Conservation (phyloP, 805 yeast species). For the Candida nitratophila region DNA sequence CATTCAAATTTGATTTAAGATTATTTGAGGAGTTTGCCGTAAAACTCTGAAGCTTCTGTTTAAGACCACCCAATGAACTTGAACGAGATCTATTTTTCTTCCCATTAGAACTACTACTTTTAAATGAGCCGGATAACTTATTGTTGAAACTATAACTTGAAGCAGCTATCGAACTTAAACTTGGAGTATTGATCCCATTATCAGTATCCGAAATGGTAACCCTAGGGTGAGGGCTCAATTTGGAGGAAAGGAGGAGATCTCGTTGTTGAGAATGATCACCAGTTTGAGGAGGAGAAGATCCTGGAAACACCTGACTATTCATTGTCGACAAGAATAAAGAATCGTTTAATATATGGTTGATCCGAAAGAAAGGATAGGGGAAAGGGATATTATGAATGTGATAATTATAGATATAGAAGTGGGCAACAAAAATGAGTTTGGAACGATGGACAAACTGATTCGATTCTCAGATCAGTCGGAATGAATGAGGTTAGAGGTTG, state of each 20-base stretch:
- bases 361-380: no score
- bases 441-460: no score
- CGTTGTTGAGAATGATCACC: background rate
- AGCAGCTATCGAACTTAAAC: background rate
- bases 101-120: background rate
- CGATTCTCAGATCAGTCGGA: no score
- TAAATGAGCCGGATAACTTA: background rate
- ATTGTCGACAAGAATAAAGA: no score
- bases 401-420: no score
- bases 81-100: slow-evolving; percentile 12
- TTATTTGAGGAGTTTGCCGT: slow-evolving; percentile 1
- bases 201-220: background rate
- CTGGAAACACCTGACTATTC: no score
- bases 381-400: no score
- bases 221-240: background rate
- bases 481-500: no score
- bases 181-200: background rate
- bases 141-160: background rate
- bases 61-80: slow-evolving; percentile 13
- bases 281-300: no score
- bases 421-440: no score
- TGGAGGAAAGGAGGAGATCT: background rate
- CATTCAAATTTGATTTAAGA: background rate
- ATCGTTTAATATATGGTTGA: no score
- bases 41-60: slow-evolving; percentile 12